A percentile compares a stretch with the other conserved stretches of the same genome.
phyloP scores from a whole-genome alignment of 2,329 filamentous ascomycete genomes.

The Dissoconium aciculare region DNA sequence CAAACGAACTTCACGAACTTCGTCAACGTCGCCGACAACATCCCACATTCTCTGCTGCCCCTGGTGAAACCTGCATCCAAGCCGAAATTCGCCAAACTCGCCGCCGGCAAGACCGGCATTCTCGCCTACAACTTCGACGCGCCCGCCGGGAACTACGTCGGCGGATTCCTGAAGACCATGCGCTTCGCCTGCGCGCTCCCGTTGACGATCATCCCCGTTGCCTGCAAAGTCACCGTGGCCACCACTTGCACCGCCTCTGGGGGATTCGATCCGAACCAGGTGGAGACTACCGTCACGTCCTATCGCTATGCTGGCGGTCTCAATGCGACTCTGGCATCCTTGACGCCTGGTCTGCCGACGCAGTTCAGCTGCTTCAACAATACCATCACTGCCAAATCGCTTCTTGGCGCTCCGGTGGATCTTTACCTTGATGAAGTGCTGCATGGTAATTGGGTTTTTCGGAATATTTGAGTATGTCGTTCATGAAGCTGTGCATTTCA shows the following conservation, averaged over 20 bases:
- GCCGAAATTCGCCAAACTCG: slow-evolving; percentile 2
- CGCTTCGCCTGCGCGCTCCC: background rate
- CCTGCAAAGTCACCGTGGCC: background rate
- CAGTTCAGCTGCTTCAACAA: background rate
- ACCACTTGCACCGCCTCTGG: too few species aligned
- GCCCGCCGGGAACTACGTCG: too few species aligned
- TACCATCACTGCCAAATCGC: too few species aligned
- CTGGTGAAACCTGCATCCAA: slow-evolving; percentile 1
- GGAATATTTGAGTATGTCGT: slow-evolving; percentile 1
- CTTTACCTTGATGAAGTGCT: background rate
- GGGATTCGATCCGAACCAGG: too few species aligned
- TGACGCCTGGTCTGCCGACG: too few species aligned
- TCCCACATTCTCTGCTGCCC: background rate
- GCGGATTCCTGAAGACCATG: background rate
- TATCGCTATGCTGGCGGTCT: too few species aligned
- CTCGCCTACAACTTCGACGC: background rate
- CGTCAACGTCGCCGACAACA: background rate
- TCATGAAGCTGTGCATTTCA: too few species aligned
- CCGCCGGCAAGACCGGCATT: slow-evolving; percentile 4
- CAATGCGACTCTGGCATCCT: too few species aligned
- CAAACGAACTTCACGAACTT: slow-evolving; percentile 3
- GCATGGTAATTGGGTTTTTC: background rate
- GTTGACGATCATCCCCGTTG: background rate
- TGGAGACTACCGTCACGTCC: too few species aligned
- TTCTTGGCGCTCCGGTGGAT: too few species aligned